Evolutionary conservation across 2,329 filamentous ascomycete genomes (phyloP), one percentile per base, ranked within the genome.

Genomic region (Teratosphaeria pseudoeucalypti): DNA sequence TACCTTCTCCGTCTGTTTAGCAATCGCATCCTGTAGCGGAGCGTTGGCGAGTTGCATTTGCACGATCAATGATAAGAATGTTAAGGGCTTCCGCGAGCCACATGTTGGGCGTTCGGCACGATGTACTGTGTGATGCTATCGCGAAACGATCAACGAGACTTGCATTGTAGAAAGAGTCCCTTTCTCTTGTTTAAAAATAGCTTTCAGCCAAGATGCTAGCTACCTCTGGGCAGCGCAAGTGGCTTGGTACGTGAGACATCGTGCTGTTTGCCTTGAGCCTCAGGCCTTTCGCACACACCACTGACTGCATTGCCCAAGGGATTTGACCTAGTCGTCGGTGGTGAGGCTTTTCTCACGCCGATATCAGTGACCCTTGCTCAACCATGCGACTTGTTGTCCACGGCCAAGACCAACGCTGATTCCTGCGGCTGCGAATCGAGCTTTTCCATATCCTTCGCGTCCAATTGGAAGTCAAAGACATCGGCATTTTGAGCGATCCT

Each of bases 401-500:
- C 71, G 10, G 65, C 67, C 61, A 71, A 57, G 11, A 73, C 70
- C 39, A 73, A 63, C 39, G 70, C 65, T 9, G 62, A 62, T 23
- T 69, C 70, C 55, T 72, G 64, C 60, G 84, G 80, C 55, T 83
- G 66, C 3, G 64, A 73, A 70, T 85, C 75, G 55, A 86, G 67
- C 34, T 70, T 70, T 39, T 68, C 67, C 81, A 89, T 84, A 60
- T 88, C 85, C 7, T 81, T 78, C 14, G 74, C 68, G 6, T 73
- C 75, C 14, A 89, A 73, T 34, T 79, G 75, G 68, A 88, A 88
- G 58, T 78, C 78, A 70, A 81, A 88, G 0, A 88, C 77, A 58
- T 85, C 74, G 0, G 79, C 78, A 67, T 91, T 92, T 69, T 85
- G 81, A 61, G 78, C 75, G 63, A 91, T 90, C 12, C 87, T 79